Percentiles rank a stretch among this genome's conserved stretches.
These are phyloP conservation scores for Paratinospora sagittata DNA, from an alignment of 164 flowering plant genomes.

Conservation along the genomic window DNA sequence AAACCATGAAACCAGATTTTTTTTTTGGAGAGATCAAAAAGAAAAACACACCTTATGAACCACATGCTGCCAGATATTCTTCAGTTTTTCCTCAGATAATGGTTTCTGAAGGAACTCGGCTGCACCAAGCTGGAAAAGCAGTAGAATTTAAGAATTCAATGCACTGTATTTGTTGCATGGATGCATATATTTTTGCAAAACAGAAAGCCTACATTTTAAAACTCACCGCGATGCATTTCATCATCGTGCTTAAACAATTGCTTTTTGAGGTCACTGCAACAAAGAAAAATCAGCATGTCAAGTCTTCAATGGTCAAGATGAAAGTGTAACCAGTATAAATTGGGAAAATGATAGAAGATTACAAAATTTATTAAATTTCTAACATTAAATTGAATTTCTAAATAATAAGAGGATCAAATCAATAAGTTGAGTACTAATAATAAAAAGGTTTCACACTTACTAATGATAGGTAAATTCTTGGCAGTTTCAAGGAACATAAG, in stretches of 20 bases:
- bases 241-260: conserved; percentile 67
- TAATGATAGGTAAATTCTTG: conserved; percentile 66
- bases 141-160: neutral
- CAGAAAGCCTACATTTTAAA: neutral
- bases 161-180: neutral
- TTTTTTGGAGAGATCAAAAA: too few species aligned
- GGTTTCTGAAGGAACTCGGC: conserved; percentile 82
- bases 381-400: too few species aligned
- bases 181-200: neutral
- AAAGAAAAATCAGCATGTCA: neutral
- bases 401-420: neutral
- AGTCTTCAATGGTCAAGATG: too few species aligned
- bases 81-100: conserved; percentile 72
- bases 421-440: neutral
- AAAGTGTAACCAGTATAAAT: too few species aligned
- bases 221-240: conserved; percentile 92
- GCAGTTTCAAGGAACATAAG: conserved; percentile 65
- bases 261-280: conserved; percentile 67
- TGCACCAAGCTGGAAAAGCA: conserved; percentile 70
- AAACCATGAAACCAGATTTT: neutral
- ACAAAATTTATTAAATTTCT: too few species aligned
- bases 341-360: too few species aligned
- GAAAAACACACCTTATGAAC: conserved; percentile 66
- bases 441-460: conserved; percentile 37
- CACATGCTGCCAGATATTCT: conserved; percentile 90